Evolutionary conservation across 2,329 filamentous ascomycete species (phyloP).

Genomic region (Trichoderma sp.): DNA sequence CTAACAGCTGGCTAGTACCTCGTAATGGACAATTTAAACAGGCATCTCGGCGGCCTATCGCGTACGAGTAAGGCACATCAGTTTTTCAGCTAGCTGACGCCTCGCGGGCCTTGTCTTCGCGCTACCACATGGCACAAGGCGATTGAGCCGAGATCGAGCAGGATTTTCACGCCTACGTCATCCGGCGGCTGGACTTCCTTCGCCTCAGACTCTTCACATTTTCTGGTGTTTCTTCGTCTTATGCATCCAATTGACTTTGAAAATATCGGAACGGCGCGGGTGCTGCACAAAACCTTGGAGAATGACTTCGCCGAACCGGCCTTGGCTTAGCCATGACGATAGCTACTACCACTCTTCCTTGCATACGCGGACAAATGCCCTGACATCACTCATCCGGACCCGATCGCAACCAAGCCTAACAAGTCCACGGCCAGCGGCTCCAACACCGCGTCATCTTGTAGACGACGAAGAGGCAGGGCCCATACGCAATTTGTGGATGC

Average conservation of each 20-base stretch:
- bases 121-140: background rate
- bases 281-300: background rate
- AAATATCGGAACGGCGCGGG: background rate
- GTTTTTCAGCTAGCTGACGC: background rate
- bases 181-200: background rate
- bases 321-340: conserved; percentile 20
- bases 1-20: conserved; percentile 4
- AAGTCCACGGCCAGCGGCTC: conserved; percentile 26
- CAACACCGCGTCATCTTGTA: conserved; percentile 21
- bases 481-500: conserved; percentile 22
- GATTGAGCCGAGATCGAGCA: background rate
- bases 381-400: conserved; percentile 39
- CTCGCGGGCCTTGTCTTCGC: background rate
- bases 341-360: conserved; percentile 29
- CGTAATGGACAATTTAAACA: conserved; percentile 4
- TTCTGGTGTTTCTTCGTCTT: background rate
- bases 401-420: conserved; percentile 37
- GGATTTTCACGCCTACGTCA: conserved; percentile 14
- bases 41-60: background rate
- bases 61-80: background rate
- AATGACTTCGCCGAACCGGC: conserved; percentile 33
- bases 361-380: conserved; percentile 37
- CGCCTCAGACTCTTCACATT: background rate
- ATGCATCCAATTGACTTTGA: background rate
- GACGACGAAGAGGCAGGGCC: conserved; percentile 35